Base-by-base conservation (phyloP, 305 asterid species). In the Rubia peregrina region DNA sequence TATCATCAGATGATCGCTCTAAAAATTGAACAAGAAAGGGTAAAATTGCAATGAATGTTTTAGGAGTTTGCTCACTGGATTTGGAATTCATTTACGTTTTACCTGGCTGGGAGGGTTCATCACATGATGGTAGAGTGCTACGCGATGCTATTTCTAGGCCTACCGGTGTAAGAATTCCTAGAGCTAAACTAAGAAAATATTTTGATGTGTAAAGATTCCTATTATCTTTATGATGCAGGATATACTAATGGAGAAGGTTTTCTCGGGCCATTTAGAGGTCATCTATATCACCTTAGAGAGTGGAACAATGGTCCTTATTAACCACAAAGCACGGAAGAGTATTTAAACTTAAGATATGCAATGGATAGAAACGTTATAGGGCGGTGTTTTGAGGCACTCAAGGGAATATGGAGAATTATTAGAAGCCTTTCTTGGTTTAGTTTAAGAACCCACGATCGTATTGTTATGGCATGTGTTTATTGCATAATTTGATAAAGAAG, bases 311-410 rank as follows among this genome's bases (percentile, higher is more conserved):
- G 14, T 41, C 43, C 57, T 40, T 16, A 0, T 30, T 12, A 6
- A 41, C 74, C 43, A 11, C 7, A 57, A 21, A 41, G 24, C 14
- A 7, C 57, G 6, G 7, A 70, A 40, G 67, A 70, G 26, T 70
- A 8, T 42, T 70, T 70, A 9, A 70, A 70, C 16, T 57, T 59
- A 38, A 57, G 43, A 8, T 59, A 70, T 42, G 42, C 57, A 5
- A 70, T 22, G 12, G 57, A 42, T 40, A 70, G 74, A 14, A 70
- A 70, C 30, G 7, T 11, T 5, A 70, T 21, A 4, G 67, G 59
- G n/a, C 21, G 4, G 17, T 70, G 59, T 22, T 70, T 70, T 70
- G 24, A 43, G 6, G 33, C 59, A 11, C 5, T 70, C 0, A 57
- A 70, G 26, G 59, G 24, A 59, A 56, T 33, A 70, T 55, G 73